Evolutionary conservation across 768 basidiomycete species (phyloP), one percentile per base, ranked within the genome.

Genomic region (Psilocybe cyanescens): DNA sequence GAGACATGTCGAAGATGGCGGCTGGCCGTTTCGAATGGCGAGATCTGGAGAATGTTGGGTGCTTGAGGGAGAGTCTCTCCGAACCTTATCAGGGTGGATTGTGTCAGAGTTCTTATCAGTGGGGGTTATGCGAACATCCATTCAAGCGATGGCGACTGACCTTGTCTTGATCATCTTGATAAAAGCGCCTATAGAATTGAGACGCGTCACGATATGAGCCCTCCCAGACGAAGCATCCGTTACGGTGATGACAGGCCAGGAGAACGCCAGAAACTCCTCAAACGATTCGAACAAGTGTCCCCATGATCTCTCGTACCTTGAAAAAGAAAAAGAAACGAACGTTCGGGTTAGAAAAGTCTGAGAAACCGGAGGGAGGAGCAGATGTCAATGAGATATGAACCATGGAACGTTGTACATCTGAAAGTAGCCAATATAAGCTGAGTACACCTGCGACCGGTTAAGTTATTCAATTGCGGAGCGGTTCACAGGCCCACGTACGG

Each of bases 91-190:
- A 59, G 57, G n/a, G 52, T 56, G 57, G 4, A 24, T 44, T 14
- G 14, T 35, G 48, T 57, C 44, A 62, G 55, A 16, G 31, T 44
- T 35, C 39, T 11, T 39, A 41, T 56, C 52, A 9, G 48, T 44
- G 46, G 57, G 44, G 37, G 24, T n/a, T 28, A 63, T 55, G 45
- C 28, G 55, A 53, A 45, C 57, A 44, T 56, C 31, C 12, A 57
- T 46, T 33, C 31, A 64, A 48, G 37, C 4, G 55, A n/a, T 53
- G 30, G 50, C 8, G 24, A 53, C 67, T 16, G 63, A 87, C 90
- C 91, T 83, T 2, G 89, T 91, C 76, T 91, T 91, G 68, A 94
- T 87, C 92, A 94, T 94, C 76, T 88, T 91, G 51, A 92, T 73
- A 67, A 94, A 94, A 1, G 90, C 87, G 4, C 83, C 82, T 51